These are phyloP conservation scores for Dichotomopilus funicola DNA, from an alignment of 2,329 filamentous ascomycete genomes.

Conservation along the genomic window DNA sequence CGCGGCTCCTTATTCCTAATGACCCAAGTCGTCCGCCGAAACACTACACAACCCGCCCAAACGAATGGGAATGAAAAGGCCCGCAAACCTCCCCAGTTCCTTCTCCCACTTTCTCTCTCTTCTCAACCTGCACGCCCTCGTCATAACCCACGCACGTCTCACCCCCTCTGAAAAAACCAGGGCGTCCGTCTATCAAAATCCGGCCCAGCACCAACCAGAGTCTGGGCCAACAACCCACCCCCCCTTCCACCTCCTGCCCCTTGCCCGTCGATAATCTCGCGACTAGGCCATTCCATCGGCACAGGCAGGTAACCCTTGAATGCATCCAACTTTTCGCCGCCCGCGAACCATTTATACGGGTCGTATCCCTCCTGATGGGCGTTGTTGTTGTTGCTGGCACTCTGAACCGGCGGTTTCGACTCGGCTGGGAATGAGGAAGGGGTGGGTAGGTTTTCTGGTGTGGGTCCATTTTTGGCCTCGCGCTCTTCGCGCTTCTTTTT, in stretches of 20 bases:
- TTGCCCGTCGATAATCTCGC: neutral
- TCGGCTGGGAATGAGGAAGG: too few species aligned
- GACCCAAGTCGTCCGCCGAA: too few species aligned
- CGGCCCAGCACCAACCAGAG: neutral
- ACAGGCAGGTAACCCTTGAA: conserved; percentile 54
- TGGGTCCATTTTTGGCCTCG: neutral
- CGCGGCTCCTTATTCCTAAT: too few species aligned
- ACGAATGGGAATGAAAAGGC: too few species aligned
- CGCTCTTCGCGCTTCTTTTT: neutral
- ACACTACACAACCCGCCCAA: too few species aligned
- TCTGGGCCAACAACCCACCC: too few species aligned
- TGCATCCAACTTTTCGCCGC: conserved; percentile 26
- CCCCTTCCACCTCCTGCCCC: conserved; percentile 17
- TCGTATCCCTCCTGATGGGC: neutral
- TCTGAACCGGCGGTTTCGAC: too few species aligned
- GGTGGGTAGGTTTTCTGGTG: too few species aligned
- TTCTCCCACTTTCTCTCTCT: too few species aligned
- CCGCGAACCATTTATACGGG: neutral
- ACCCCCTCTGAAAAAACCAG: conserved; percentile 33
- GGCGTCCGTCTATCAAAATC: conserved; percentile 22
- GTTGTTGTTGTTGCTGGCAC: too few species aligned
- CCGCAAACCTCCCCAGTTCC: neutral
- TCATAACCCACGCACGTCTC: neutral
- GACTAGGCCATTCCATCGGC: conserved; percentile 56
- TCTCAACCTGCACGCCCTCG: neutral